Evolutionary conservation across 345 rosid species (phyloP).

Genomic region (Salix purpurea): DNA sequence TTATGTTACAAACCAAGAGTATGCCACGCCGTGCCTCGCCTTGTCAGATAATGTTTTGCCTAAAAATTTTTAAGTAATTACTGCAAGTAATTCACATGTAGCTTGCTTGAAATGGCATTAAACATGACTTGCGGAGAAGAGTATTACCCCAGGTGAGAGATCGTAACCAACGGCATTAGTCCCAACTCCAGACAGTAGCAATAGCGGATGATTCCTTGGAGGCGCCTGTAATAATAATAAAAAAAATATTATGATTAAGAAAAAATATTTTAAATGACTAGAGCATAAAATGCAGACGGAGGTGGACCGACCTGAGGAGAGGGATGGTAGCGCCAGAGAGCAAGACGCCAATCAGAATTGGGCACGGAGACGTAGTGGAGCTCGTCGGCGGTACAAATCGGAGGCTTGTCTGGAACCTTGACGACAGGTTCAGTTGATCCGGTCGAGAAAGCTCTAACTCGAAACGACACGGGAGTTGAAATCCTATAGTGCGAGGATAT

Average conservation of each 20-base stretch:
- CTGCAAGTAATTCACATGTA: neutral
- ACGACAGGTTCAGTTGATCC: conserved; percentile 12
- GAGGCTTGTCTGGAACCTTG: conserved; percentile 50
- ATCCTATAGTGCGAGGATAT: neutral
- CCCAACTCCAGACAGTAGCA: conserved; percentile 90
- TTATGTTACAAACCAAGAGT: neutral
- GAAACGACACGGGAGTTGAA: conserved; percentile 1
- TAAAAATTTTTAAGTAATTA: neutral
- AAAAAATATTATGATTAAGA: no score
- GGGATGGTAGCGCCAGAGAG: conserved; percentile 87
- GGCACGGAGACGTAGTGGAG: conserved; percentile 72
- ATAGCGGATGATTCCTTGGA: conserved; percentile 72
- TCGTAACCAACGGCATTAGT: conserved; percentile 95
- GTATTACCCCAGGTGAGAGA: conserved; percentile 71
- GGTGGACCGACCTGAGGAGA: conserved; percentile 33
- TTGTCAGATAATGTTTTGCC: neutral
- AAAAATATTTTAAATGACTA: neutral
- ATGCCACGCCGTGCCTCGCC: neutral
- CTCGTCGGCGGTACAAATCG: conserved; percentile 83
- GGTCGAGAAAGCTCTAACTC: conserved; percentile 34
- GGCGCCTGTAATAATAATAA: conserved; percentile 47
- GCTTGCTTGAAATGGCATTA: neutral
- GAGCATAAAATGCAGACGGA: neutral
- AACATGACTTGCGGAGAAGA: neutral
- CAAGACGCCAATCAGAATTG: conserved; percentile 73